A percentile compares a stretch with the other conserved stretches of the same genome.
These are phyloP conservation scores for Pulveroboletus frians DNA, from an alignment of 768 basidiomycete species.

Conservation along the genomic window DNA sequence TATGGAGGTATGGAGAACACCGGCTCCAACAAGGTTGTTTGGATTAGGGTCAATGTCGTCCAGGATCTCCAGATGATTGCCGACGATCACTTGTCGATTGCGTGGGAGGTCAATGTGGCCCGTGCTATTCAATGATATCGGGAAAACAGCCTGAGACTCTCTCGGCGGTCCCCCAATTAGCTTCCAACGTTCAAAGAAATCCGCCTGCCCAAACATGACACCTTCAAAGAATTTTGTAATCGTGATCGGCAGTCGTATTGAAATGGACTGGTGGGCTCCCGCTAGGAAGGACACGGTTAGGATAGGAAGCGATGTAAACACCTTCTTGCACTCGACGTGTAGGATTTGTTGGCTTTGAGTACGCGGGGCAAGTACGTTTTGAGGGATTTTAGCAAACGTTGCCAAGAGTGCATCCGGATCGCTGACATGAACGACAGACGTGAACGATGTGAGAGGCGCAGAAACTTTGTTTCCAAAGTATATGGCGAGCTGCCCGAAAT, in stretches of 20 bases:
- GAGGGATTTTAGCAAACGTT: conserved; percentile 87
- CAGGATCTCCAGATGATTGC: conserved; percentile 71
- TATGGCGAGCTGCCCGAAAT: conserved; percentile 88
- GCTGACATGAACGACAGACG: conserved; percentile 68
- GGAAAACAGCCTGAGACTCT: conserved; percentile 86
- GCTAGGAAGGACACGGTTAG: conserved; percentile 88
- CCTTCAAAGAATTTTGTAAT: conserved; percentile 92
- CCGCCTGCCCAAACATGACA: conserved; percentile 72
- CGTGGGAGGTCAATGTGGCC: conserved; percentile 73
- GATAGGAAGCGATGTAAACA: conserved; percentile 72
- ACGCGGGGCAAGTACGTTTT: conserved; percentile 70
- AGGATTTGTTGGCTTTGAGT: conserved; percentile 91
- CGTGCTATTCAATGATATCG: conserved; percentile 58
- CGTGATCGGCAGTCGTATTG: conserved; percentile 79
- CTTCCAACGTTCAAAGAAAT: conserved; percentile 99
- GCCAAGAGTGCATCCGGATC: conserved; percentile 74
- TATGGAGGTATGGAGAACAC: conserved; percentile 86
- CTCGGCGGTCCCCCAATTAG: conserved; percentile 93
- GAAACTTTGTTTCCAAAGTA: conserved; percentile 96
- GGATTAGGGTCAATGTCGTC: conserved; percentile 90
- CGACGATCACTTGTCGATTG: conserved; percentile 71
- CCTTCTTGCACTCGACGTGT: conserved; percentile 91
- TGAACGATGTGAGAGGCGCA: conserved; percentile 86
- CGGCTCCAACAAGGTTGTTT: conserved; percentile 91
- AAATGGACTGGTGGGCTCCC: conserved; percentile 83